Conservation (phyloP, 306 rosid species). For the Neltuma alba region DNA sequence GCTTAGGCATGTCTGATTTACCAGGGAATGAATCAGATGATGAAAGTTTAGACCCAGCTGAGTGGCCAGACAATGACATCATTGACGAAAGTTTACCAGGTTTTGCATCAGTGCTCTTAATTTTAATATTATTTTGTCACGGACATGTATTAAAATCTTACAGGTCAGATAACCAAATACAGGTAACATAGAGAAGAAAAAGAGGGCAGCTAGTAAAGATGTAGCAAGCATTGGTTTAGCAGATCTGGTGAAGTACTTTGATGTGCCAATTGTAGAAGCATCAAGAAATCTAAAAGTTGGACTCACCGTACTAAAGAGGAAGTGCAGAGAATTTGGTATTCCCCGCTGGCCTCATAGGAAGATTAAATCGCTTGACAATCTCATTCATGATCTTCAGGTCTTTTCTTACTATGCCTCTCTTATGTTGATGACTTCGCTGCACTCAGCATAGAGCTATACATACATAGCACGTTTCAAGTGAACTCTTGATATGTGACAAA, state of each 20-base stretch:
- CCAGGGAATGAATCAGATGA: conserved; percentile 41
- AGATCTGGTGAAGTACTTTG: conserved; percentile 83
- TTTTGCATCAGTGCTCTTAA: conserved; percentile 38
- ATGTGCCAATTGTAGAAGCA: conserved; percentile 83
- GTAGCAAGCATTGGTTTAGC: conserved; percentile 65
- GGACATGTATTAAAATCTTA: conserved; percentile 42
- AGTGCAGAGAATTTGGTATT: conserved; percentile 91
- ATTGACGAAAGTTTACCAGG: conserved; percentile 60
- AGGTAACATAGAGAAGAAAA: conserved; percentile 64
- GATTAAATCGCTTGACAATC: conserved; percentile 85
- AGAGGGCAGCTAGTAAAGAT: conserved; percentile 70
- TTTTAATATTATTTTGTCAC: conserved; percentile 30
- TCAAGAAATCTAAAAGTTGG: conserved; percentile 80
- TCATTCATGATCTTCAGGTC: conserved; percentile 92
- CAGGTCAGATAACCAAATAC: conserved; percentile 45
- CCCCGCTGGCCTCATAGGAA: conserved; percentile 98
- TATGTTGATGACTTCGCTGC: conserved; percentile 24
- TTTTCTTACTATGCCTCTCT: conserved; percentile 32
- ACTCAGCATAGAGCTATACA: background rate
- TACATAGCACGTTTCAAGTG: background rate
- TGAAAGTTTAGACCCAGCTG: conserved; percentile 38
- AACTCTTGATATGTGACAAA: conserved; percentile 9
- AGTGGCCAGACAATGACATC: conserved; percentile 41
- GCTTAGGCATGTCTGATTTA: conserved; percentile 38
- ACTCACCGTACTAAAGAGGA: conserved; percentile 84